Conservation (phyloP, 805 yeast genomes). For the Spathaspora hagerdaliae region DNA sequence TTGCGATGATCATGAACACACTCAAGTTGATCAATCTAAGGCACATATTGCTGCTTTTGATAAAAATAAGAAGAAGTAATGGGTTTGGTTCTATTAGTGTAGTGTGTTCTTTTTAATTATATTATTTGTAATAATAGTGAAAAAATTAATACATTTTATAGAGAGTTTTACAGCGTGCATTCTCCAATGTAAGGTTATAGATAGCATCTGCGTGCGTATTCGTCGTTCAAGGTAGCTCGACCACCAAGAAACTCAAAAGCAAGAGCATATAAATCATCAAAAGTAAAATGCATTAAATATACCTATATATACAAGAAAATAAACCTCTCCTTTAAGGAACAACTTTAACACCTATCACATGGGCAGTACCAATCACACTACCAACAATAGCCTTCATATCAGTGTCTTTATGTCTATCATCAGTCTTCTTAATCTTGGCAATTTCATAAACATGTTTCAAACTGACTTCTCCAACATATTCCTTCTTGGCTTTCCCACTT, state of each 20-base stretch:
- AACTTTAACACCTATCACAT: conserved; percentile 80
- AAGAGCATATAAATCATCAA: no score
- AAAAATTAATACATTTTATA: no score
- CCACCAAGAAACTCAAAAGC: no score
- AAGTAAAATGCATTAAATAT: no score
- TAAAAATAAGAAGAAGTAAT: conserved; percentile 61
- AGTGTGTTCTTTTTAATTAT: no score
- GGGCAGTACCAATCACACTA: conserved; percentile 84
- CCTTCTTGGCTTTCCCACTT: conserved; percentile 60
- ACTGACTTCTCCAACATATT: conserved; percentile 59
- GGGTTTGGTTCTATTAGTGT: no score
- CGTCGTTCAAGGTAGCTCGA: no score
- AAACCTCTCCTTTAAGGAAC: conserved; percentile 44
- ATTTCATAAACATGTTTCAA: conserved; percentile 92
- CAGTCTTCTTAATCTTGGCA: conserved; percentile 89
- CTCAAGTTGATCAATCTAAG: conserved; percentile 86
- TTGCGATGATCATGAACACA: conserved; percentile 70
- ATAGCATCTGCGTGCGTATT: no score
- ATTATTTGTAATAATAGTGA: no score
- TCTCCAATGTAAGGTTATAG: no score
- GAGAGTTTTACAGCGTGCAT: no score
- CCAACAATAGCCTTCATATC: conserved; percentile 76
- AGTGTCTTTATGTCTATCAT: conserved; percentile 67
- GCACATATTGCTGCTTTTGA: conserved; percentile 95
- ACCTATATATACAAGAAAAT: conserved; percentile 6